Conservation (phyloP, 208 protist genomes). For the Balamuthia mandrillaris region DNA sequence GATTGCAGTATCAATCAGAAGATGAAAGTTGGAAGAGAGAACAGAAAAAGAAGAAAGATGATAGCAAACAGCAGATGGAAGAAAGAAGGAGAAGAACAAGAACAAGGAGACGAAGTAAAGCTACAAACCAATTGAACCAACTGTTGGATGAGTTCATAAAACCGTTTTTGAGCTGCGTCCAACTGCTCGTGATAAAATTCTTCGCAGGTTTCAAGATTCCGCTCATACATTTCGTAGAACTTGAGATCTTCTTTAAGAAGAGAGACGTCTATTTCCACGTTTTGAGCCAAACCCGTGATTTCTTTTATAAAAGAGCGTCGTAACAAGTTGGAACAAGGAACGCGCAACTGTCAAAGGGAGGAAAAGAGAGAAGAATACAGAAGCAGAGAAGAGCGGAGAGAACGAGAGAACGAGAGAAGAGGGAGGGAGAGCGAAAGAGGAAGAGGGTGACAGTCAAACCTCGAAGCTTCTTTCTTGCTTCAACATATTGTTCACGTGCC, state of each 20-base stretch:
- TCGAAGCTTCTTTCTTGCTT: not conserved
- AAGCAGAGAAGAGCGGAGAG: not conserved
- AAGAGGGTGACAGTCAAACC: not conserved
- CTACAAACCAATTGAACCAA: not conserved
- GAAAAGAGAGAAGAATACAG: not conserved
- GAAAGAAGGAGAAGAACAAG: no score
- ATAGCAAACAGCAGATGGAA: no score
- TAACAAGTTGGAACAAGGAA: not conserved
- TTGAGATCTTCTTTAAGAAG: not conserved
- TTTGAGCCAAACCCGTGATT: not conserved
- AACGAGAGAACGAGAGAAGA: not conserved
- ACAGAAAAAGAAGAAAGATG: no score
- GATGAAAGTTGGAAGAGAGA: no score
- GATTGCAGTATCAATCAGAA: no score
- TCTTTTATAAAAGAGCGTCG: not conserved
- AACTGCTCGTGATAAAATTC: not conserved
- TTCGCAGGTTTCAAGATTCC: not conserved
- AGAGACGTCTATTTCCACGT: not conserved
- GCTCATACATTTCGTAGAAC: not conserved
- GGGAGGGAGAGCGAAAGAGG: not conserved
- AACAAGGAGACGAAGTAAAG: no score
- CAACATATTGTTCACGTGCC: not conserved
- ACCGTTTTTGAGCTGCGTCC: not conserved
- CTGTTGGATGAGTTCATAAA: not conserved
- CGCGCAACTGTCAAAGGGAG: not conserved